These are phyloP conservation scores for Neolentinus lepideus DNA, from an alignment of 1,284 basidiomycete genomes.

Conservation along the genomic window DNA sequence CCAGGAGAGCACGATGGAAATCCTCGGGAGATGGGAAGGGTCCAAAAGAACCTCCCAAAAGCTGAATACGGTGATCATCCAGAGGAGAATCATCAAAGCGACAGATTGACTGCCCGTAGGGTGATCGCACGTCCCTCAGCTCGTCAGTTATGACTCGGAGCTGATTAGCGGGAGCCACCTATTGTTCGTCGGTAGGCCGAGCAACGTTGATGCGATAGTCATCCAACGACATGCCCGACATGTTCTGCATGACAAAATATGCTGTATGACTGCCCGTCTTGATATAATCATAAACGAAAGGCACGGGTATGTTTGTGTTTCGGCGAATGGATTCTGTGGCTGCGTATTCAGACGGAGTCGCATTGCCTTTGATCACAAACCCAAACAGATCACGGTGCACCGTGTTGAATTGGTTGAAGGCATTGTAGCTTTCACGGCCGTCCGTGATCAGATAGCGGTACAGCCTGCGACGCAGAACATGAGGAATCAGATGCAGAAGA, in stretches of 20 bases:
- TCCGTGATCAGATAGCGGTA: background rate
- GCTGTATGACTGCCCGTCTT: background rate
- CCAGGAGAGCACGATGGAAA: background rate
- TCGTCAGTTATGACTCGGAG: background rate
- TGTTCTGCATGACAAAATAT: background rate
- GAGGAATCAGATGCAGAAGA: background rate
- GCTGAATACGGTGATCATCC: background rate
- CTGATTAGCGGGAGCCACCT: background rate
- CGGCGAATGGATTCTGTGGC: background rate
- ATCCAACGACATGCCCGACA: background rate
- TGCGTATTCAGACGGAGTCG: background rate
- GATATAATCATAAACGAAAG: background rate
- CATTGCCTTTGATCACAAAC: background rate
- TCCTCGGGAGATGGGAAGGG: background rate
- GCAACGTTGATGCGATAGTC: background rate
- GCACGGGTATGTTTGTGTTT: background rate
- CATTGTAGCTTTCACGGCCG: background rate
- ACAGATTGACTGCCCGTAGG: background rate
- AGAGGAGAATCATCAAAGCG: background rate
- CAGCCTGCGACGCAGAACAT: background rate
- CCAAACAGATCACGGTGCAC: background rate
- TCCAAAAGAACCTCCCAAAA: background rate
- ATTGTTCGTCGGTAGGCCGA: background rate
- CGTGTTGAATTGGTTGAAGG: background rate
- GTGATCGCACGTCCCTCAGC: background rate